These are phyloP conservation scores for Phyllosticta citriasiana DNA, from an alignment of 2,329 filamentous ascomycete genomes.

Conservation along the genomic window DNA sequence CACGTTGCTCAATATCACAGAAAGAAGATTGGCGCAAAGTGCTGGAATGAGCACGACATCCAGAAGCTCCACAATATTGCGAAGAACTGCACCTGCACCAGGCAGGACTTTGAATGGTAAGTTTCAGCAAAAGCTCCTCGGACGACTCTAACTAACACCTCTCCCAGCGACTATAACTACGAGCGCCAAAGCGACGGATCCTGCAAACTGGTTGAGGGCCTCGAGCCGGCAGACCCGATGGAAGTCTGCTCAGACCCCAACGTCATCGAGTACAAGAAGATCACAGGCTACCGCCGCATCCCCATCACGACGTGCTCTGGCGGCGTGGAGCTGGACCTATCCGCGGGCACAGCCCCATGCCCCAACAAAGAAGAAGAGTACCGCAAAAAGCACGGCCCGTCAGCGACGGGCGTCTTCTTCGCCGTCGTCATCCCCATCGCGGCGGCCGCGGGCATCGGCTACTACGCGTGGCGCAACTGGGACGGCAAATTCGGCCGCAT, in stretches of 20 bases:
- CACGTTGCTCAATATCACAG: constrained; percentile 83
- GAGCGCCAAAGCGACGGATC: constrained; percentile 67
- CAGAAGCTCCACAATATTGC: constrained; percentile 59
- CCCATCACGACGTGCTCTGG: constrained; percentile 79
- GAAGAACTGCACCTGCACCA: constrained; percentile 71
- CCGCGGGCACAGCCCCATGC: constrained; percentile 53
- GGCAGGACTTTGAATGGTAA: constrained; percentile 88
- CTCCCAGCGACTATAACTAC: constrained; percentile 77
- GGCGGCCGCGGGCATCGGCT: constrained; percentile 63
- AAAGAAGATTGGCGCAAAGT: constrained; percentile 69
- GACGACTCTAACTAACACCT: constrained; percentile 12
- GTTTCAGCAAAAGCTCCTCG: constrained; percentile 20
- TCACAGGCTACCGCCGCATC: constrained; percentile 81
- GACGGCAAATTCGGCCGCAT: constrained; percentile 83
- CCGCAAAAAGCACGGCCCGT: constrained; percentile 57
- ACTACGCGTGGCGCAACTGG: constrained; percentile 79
- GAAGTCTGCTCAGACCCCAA: constrained; percentile 53
- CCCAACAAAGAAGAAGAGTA: constrained; percentile 75
- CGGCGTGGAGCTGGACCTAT: constrained; percentile 65
- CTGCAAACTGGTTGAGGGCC: constrained; percentile 67
- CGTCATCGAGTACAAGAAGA: constrained; percentile 70
- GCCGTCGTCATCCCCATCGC: constrained; percentile 68
- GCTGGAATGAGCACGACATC: constrained; percentile 71
- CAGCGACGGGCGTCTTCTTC: constrained; percentile 72
- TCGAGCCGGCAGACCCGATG: constrained; percentile 52